Base-by-base conservation (phyloP, 768 basidiomycete genomes). In the Mycena albidolilacea region DNA sequence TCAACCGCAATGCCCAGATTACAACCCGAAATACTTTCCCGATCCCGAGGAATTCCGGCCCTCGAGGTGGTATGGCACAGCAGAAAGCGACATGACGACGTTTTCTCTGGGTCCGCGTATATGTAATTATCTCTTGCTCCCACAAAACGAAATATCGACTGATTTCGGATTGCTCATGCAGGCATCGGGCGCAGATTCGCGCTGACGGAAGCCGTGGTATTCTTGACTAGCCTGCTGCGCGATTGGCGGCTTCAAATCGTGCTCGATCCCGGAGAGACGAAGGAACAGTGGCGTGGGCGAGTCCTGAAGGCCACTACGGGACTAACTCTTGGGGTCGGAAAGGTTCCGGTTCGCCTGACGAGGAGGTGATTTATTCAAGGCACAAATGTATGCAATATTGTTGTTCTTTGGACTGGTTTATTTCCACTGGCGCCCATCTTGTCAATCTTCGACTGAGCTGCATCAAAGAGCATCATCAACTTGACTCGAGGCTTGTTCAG, bases 41-140 rank as follows among this genome's bases (percentile, higher is more conserved):
- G 81, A 85, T 9, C 85, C 86, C 0, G 76, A 81, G 15, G 77
- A 79, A 44, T 85, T 80, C 71, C 77, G 79, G 35, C 82, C 85
- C 15, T 81, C 81, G 21, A 78, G 85, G 52, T 87, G 86, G 86
- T 81, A 83, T 60, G 80, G 76, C 17, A 64, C 59, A 30, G 9
- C 63, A n/a, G 68, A 69, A 6, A 55, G 14, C n/a, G 69, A 64
- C 19, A 44, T 58, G 38, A n/a, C 55, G 6, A 50, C 50, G 69
- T 70, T 70, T 21, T 68, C 65, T 7, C 9, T 58, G 6, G 67
- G 67, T 8, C 67, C 67, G 1, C 57, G 67, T 2, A 44, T 37
- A 9, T 68, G 67, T 68, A 14, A 11, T 35, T 50, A 23, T 44
- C 7, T 66, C 15, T 52, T 17, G 44, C 14, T 6, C 15, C 11